phyloP scores from a whole-genome alignment of 2,329 filamentous ascomycete genomes.

The Monilinia aucupariae region DNA sequence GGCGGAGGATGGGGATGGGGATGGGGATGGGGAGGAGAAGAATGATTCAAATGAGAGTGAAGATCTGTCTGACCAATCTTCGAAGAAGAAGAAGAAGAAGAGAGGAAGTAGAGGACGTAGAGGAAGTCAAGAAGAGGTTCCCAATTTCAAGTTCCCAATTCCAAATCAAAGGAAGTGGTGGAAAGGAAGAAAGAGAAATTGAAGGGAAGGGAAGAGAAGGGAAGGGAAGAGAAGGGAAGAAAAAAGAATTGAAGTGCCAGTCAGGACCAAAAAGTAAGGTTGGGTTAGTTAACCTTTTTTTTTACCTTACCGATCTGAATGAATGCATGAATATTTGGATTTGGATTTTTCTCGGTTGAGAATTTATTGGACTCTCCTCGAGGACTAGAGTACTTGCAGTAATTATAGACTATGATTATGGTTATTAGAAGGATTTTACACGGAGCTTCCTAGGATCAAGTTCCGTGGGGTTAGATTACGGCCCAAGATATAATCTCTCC shows the following conservation, averaged over 20 bases:
- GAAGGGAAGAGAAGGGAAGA: neutral
- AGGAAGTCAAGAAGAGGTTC: neutral
- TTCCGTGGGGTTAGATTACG: too few relatives aligned
- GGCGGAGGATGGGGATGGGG: too few relatives aligned
- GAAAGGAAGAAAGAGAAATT: neutral
- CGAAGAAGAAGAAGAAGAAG: neutral
- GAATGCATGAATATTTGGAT: conserved; percentile 12
- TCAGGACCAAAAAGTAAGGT: too few relatives aligned
- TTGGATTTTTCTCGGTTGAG: conserved; percentile 14
- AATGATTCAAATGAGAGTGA: neutral
- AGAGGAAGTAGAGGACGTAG: neutral
- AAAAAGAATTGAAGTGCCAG: neutral
- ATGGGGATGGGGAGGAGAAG: too few relatives aligned
- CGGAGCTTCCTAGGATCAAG: conserved; percentile 1
- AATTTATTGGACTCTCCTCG: too few relatives aligned
- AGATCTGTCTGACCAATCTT: neutral
- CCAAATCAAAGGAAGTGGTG: neutral
- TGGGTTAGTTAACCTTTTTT: too few relatives aligned
- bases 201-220: neutral
- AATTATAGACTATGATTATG: too few relatives aligned
- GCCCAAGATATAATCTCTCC: too few relatives aligned
- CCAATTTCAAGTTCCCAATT: too few relatives aligned
- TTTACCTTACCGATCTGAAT: too few relatives aligned
- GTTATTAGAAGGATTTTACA: neutral
- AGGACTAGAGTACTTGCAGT: too few relatives aligned